Conservation (phyloP, 768 basidiomycete species). For the Sistotremastrum suecicum region DNA sequence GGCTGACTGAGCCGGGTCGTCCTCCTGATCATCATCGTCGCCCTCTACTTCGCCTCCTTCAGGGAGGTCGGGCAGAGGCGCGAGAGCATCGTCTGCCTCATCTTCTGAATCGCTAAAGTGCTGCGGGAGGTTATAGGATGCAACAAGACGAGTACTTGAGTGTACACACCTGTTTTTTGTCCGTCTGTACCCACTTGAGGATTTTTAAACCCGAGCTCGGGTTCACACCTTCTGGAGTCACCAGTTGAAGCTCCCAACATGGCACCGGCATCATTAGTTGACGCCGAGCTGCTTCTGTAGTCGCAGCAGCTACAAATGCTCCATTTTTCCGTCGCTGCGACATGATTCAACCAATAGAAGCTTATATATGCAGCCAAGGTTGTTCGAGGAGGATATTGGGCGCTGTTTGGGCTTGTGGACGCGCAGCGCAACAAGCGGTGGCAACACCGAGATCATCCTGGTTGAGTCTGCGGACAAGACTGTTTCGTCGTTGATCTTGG, state of each 20-base stretch:
- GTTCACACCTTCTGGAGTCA: conserved; percentile 38
- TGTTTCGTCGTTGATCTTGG: no score
- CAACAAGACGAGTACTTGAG: not conserved
- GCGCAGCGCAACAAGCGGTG: no score
- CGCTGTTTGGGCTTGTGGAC: no score
- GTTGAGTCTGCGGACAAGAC: no score
- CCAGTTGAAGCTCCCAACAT: conserved; percentile 75
- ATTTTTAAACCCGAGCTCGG: conserved; percentile 49
- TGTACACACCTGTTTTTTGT: conserved; percentile 52
- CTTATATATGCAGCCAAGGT: no score
- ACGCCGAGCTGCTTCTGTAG: conserved; percentile 67
- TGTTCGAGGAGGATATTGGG: no score
- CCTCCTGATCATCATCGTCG: conserved; percentile 65
- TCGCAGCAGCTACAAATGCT: conserved; percentile 42
- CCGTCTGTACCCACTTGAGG: conserved; percentile 69
- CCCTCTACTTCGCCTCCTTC: conserved; percentile 49
- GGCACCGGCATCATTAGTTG: conserved; percentile 85
- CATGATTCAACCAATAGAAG: conserved; percentile 25
- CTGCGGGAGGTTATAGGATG: conserved; percentile 20
- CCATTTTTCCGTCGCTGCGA: conserved; percentile 64
- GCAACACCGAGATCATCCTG: no score
- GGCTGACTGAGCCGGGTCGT: conserved; percentile 33
- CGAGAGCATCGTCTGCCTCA: conserved; percentile 65
- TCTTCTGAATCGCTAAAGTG: conserved; percentile 84
- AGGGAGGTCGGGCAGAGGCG: conserved; percentile 63